Evolutionary conservation across 768 basidiomycete species (phyloP).

Genomic region (Gymnopilus junonius): DNA sequence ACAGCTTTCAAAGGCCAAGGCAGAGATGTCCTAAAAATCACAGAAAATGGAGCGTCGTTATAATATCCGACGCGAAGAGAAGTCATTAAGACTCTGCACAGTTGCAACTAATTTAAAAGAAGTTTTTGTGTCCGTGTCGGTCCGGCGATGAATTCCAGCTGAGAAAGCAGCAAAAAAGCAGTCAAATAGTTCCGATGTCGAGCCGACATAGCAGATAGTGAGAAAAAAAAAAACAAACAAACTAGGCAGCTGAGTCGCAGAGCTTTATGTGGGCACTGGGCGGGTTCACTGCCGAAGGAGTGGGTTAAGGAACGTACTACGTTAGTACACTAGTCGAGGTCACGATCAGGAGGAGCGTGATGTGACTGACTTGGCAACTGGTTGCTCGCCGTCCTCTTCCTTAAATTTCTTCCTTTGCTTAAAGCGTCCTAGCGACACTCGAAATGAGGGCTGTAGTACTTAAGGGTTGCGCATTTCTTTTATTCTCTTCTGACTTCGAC

Average conservation of each 20-base stretch:
- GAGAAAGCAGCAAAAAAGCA: neutral
- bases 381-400: too few relatives aligned
- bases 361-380: too few relatives aligned
- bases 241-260: neutral
- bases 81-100: neutral
- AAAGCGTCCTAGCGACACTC: too few relatives aligned
- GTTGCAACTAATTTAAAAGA: neutral
- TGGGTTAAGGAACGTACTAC: too few relatives aligned
- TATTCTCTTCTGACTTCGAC: too few relatives aligned
- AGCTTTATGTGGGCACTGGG: neutral
- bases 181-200: neutral
- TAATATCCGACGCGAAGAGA: neutral
- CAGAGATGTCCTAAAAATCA: neutral
- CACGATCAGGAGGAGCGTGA: too few relatives aligned
- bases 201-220: neutral
- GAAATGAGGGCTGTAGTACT: too few relatives aligned
- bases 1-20: neutral
- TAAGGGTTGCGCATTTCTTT: too few relatives aligned
- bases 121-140: neutral
- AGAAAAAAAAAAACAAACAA: neutral
- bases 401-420: too few relatives aligned
- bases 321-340: too few relatives aligned
- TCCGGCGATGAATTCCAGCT: neutral
- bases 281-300: neutral
- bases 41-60: neutral